Evolutionary conservation across 108 stramenopile genomes (phyloP), one percentile per base, ranked within the genome.

Genomic region (Cyclotella choctawhatcheeana): DNA sequence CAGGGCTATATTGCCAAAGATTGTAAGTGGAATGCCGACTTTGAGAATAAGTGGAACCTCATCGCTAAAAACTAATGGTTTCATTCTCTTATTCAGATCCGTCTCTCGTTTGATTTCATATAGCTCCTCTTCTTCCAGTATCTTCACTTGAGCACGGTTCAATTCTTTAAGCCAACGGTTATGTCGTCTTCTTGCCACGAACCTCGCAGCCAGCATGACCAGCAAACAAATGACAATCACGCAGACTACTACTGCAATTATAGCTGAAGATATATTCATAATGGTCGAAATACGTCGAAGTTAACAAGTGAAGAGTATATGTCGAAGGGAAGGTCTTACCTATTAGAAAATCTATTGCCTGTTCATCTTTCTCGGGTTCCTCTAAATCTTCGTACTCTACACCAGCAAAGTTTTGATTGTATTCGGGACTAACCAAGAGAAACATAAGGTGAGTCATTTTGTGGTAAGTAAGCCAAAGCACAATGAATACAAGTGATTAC

Each of bases 1-100:
- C 24, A 93, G 77, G 18, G 73, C 87, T 51, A 91, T 84, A 64
- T 90, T 93, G 4, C 72, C 88, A 12, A 93, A 17, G 33, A 93
- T 87, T 17, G 85, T 58, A 21, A 89, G n/a, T 0, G 89, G 92
- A 6, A 93, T 78, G 34, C 67, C 52, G 13, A 71, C 64, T 18
- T 87, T 78, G 5, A 89, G 62, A 20, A 73, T 60, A 0, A 65
- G n/a, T 25, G 89, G 89, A 29, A 91, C 73, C 0, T 77, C 82
- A 17, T 25, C 12, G 53, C 88, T 89, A 10, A 10, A 48, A 53
- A 85, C 81, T 75, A 93, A 71, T 1, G 89, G 76, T 8, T 21
- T 64, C 63, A 90, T 89, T 14, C 54, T 58, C 14, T 30, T 35
- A 50, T 87, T 79, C 33, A 91, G 26, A 26, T 84, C 74, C 5